Evolutionary conservation across 306 rosid species (phyloP).

Genomic region (Trifolium pratense): DNA sequence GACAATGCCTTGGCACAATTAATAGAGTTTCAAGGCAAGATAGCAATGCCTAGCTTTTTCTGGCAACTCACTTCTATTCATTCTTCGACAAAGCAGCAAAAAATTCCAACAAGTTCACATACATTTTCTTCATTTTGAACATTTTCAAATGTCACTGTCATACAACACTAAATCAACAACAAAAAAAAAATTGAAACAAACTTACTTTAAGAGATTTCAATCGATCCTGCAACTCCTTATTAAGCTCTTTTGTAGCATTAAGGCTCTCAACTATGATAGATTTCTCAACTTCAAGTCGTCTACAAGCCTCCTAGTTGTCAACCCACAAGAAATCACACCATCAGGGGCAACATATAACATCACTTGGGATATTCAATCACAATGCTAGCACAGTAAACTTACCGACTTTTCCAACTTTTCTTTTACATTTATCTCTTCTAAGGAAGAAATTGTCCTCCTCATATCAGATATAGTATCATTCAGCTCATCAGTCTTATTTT

Average conservation of each 20-base stretch:
- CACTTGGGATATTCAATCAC: slow-evolving; percentile 30
- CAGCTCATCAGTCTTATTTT: slow-evolving; percentile 58
- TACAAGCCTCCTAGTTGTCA: slow-evolving; percentile 71
- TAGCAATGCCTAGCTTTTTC: neutral
- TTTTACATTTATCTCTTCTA: slow-evolving; percentile 64
- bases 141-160: neutral
- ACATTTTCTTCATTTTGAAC: slow-evolving; percentile 11
- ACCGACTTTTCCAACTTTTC: slow-evolving; percentile 83
- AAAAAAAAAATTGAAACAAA: neutral
- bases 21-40: slow-evolving; percentile 22
- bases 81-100: neutral
- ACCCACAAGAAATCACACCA: slow-evolving; percentile 15
- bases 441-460: slow-evolving; percentile 52
- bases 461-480: slow-evolving; percentile 48
- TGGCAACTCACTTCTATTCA: slow-evolving; percentile 5
- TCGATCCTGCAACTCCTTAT: slow-evolving; percentile 79
- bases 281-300: slow-evolving; percentile 80
- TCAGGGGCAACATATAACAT: slow-evolving; percentile 16
- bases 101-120: neutral
- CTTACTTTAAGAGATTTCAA: slow-evolving; percentile 70
- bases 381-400: slow-evolving; percentile 37
- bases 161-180: neutral
- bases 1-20: slow-evolving; percentile 10
- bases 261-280: slow-evolving; percentile 76
- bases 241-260: slow-evolving; percentile 73